Percentiles rank a stretch among this genome's conserved stretches.
Evolutionary conservation across 1,284 basidiomycete species (phyloP).

Genomic region (Hortiboletus rubellus): DNA sequence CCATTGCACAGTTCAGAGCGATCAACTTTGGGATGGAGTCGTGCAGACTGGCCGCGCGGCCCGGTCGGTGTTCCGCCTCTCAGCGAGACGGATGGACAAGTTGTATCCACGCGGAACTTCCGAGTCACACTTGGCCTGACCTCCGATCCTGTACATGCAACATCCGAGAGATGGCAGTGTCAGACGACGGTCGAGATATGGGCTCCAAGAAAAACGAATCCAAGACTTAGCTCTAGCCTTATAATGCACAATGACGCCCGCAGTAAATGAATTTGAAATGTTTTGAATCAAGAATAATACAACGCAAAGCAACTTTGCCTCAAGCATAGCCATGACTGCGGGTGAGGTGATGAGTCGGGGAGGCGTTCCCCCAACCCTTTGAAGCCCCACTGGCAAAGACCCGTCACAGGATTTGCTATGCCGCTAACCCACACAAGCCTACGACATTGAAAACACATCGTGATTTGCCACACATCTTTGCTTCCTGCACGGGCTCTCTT

Average conservation of each 20-base stretch:
- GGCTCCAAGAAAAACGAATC: slow-evolving; percentile 1
- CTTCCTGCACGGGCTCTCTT: neutral
- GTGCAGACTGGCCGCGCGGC: neutral
- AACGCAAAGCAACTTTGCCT: neutral
- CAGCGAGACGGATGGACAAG: neutral
- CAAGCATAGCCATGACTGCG: neutral
- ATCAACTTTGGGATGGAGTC: slow-evolving; percentile 11
- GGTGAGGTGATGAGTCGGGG: neutral
- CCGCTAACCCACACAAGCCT: neutral
- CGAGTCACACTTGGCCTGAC: neutral
- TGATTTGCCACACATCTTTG: neutral
- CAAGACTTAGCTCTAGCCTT: neutral
- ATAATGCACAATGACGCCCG: neutral
- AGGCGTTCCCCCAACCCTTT: neutral
- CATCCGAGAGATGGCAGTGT: neutral
- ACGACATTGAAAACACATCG: neutral
- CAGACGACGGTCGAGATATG: neutral
- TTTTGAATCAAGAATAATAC: no score
- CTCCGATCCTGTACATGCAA: neutral
- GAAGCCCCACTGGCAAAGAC: neutral
- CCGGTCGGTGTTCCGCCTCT: neutral
- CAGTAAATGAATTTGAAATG: neutral
- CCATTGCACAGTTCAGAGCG: slow-evolving; percentile 4
- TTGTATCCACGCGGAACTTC: neutral
- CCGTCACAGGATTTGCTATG: neutral